Percentiles rank a stretch among this genome's conserved stretches.
Evolutionary conservation across 257 asterid species (phyloP).

Genomic region (Ilex aquifolium): DNA sequence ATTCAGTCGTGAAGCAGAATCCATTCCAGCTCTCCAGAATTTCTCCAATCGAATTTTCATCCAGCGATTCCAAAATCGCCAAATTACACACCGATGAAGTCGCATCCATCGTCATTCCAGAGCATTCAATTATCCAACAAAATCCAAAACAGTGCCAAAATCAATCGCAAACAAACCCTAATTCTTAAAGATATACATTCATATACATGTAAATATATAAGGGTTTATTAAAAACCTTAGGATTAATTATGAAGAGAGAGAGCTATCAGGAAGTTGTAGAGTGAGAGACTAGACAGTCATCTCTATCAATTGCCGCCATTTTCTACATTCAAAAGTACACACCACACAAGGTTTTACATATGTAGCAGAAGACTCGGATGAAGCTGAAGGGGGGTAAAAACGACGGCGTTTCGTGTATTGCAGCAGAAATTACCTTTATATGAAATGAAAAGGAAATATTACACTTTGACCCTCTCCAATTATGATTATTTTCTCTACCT

Average conservation of each 20-base stretch:
- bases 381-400: no score
- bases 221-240: no score
- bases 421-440: no score
- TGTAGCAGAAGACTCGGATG: no score
- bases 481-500: no score
- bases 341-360: no score
- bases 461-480: no score
- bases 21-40: constrained; percentile 63
- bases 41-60: constrained; percentile 34
- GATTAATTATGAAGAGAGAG: no score
- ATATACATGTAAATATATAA: no score
- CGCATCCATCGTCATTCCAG: constrained; percentile 45
- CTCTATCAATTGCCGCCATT: constrained; percentile 30
- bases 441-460: no score
- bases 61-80: constrained; percentile 49
- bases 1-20: constrained; percentile 50
- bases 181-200: background rate
- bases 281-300: background rate
- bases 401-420: no score
- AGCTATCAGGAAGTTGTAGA: background rate
- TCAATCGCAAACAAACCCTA: background rate
- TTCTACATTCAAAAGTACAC: constrained; percentile 4
- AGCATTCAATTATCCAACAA: no score
- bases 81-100: constrained; percentile 44
- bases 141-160: background rate